Base-by-base conservation (phyloP, 257 asterid species). In the Ballota nigra region DNA sequence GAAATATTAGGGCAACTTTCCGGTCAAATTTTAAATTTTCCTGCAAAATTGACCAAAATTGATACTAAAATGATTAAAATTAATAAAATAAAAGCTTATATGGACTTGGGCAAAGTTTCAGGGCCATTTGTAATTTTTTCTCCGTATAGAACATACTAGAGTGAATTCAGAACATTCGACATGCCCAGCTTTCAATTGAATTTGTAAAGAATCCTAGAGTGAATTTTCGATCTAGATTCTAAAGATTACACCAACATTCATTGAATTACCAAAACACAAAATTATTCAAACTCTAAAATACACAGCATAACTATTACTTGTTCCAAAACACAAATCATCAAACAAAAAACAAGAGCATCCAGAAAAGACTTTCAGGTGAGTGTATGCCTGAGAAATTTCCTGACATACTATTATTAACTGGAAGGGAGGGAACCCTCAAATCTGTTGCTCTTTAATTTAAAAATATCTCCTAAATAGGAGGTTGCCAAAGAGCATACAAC, bases 341-440 rank as follows among this genome's bases (percentile, higher is more conserved):
- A 75, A 75, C 72, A 56, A 41, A 71, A 78, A 74, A 74, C 53
- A n/a, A 12, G 53, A 15, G 77, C 66, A 66, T 64, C 28, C 28
- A 10, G 24, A 70, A 51, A 33, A 57, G 53, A 61, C 71, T 62
- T 68, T 69, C 53, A 23, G 63, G 43, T 19, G 76, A 51, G 53
- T 19, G 76, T 64, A 75, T 20, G 81, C 47, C 79, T 18, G 24
- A 55, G 57, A 33, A 59, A 77, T 36, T 63, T 75, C 62, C 60
- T 19, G 81, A 69, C 78, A 75, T 36, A 71, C 79, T 62, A 77
- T 77, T 83, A 80, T 81, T 70, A 58, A 65, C 38, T 3, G 20
- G 36, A 72, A 76, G 63, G 22, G 75, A n/a, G 43, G 60, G 45
- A 33, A 61, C 68, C 65, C 28, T 65, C 47, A 59, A 63, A 67